These are phyloP conservation scores for Zopfia rhizophila DNA, from an alignment of 2,329 filamentous ascomycete species.

Conservation along the genomic window DNA sequence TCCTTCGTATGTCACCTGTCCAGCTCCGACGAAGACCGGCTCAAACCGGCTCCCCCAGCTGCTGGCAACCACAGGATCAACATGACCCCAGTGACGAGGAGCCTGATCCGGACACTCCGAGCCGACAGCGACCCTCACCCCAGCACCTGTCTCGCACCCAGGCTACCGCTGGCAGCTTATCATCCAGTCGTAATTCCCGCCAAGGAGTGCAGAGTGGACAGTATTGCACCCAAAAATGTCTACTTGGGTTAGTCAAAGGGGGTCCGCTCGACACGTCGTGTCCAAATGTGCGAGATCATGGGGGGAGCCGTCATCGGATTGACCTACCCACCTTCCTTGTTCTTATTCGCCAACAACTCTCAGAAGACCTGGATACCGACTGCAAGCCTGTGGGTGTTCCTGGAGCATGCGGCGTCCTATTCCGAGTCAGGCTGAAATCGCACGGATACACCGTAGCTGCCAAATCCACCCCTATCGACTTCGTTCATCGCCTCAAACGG, in stretches of 20 bases:
- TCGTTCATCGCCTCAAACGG: conserved; percentile 23
- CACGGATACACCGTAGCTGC: conserved; percentile 58
- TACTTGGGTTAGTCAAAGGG: conserved; percentile 23
- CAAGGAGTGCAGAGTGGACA: conserved; percentile 17
- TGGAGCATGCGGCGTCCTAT: conserved; percentile 53
- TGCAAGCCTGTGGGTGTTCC: conserved; percentile 37
- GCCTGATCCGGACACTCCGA: conserved; percentile 17
- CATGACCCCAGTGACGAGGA: conserved; percentile 19
- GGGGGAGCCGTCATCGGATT: conserved; percentile 39
- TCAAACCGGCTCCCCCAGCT: conserved; percentile 14
- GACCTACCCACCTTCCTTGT: conserved; percentile 35
- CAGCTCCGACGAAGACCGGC: conserved; percentile 18
- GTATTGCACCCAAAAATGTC: conserved; percentile 29
- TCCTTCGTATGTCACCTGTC: conserved; percentile 26
- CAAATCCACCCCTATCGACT: conserved; percentile 51
- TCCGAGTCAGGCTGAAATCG: conserved; percentile 53
- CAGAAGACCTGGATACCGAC: conserved; percentile 24
- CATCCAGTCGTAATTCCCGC: conserved; percentile 1
- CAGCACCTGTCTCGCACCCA: conserved; percentile 10
- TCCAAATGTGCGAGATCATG: conserved; percentile 53
- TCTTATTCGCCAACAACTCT: conserved; percentile 41
- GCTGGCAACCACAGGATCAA: conserved; percentile 13
- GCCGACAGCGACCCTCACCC: conserved; percentile 13
- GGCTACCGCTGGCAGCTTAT: conserved; percentile 9
- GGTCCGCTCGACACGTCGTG: conserved; percentile 29